Conservation (phyloP, 805 yeast genomes). For the Candida corydali region DNA sequence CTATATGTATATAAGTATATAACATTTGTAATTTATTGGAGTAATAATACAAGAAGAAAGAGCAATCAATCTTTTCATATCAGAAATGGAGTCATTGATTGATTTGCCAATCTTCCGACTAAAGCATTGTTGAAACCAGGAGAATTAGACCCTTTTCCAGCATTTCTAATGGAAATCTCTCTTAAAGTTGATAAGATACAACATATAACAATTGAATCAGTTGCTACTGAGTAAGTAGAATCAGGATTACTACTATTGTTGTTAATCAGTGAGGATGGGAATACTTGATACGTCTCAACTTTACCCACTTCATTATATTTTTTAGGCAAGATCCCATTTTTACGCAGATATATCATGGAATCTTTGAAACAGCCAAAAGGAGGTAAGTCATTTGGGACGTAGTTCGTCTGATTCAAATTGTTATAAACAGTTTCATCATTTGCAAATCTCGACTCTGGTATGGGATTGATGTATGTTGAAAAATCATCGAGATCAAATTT, state of each 20-base stretch:
- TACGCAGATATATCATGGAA: conserved; percentile 17
- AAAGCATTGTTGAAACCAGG: conserved; percentile 7
- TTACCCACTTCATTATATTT: conserved; percentile 31
- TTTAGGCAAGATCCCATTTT: conserved; percentile 24
- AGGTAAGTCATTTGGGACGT: conserved; percentile 25
- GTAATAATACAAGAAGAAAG: no score
- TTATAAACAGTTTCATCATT: conserved; percentile 1
- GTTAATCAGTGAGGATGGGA: no score
- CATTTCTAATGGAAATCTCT: conserved; percentile 25
- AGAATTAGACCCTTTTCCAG: conserved; percentile 15
- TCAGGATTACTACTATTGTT: conserved; percentile 9
- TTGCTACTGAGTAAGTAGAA: conserved; percentile 29
- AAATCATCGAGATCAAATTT: conserved; percentile 9
- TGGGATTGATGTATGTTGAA: conserved; percentile 26
- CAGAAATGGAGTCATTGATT: conserved; percentile 4
- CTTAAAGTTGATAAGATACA: conserved; percentile 29
- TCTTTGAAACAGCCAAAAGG: conserved; percentile 37
- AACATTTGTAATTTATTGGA: conserved; percentile 1
- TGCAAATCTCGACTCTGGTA: conserved; percentile 17
- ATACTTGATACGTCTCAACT: conserved; percentile 34
- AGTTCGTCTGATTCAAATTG: conserved; percentile 1
- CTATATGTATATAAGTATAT: conserved; percentile 12
- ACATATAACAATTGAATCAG: conserved; percentile 28
- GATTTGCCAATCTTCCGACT: conserved; percentile 8
- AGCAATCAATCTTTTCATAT: no score